Evolutionary conservation across 805 yeast genomes (phyloP).

Genomic region (Diddensiella caesifluorescens): DNA sequence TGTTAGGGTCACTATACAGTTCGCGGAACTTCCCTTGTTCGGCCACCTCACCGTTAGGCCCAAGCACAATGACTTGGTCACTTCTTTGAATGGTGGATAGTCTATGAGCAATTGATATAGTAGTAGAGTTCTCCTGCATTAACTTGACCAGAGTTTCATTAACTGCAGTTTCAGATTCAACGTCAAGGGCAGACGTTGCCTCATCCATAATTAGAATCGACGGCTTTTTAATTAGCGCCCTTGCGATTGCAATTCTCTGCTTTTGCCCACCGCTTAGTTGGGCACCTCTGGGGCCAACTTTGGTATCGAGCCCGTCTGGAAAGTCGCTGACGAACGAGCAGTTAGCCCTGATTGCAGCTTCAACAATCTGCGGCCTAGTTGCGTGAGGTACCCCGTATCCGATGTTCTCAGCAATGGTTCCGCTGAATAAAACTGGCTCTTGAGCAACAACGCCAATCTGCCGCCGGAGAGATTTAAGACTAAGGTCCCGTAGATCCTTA

Average conservation of each 20-base stretch:
- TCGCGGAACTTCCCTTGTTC: conserved; percentile 61
- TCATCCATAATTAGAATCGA: conserved; percentile 82
- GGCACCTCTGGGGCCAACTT: conserved; percentile 80
- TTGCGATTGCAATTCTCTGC: conserved; percentile 86
- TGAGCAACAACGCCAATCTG: conserved; percentile 88
- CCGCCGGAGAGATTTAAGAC: conserved; percentile 65
- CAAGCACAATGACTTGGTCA: conserved; percentile 73
- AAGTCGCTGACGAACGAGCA: conserved; percentile 68
- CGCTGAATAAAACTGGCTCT: conserved; percentile 85
- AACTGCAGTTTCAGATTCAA: conserved; percentile 81
- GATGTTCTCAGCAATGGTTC: conserved; percentile 78
- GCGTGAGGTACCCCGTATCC: conserved; percentile 62
- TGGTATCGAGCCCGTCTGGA: conserved; percentile 77
- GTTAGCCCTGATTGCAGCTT: conserved; percentile 66
- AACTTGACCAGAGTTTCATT: conserved; percentile 62
- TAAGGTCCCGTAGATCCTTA: conserved; percentile 55
- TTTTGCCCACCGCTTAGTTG: conserved; percentile 94
- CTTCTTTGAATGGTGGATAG: conserved; percentile 81
- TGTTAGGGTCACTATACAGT: conserved; percentile 42
- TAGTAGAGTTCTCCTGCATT: conserved; percentile 53
- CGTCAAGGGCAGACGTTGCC: conserved; percentile 90
- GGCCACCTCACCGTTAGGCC: conserved; percentile 64
- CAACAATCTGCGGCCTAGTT: conserved; percentile 54
- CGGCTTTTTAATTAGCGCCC: conserved; percentile 77
- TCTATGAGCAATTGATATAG: conserved; percentile 85